Evolutionary conservation across 768 basidiomycete genomes (phyloP).

Genomic region (Collybiopsis confluens): DNA sequence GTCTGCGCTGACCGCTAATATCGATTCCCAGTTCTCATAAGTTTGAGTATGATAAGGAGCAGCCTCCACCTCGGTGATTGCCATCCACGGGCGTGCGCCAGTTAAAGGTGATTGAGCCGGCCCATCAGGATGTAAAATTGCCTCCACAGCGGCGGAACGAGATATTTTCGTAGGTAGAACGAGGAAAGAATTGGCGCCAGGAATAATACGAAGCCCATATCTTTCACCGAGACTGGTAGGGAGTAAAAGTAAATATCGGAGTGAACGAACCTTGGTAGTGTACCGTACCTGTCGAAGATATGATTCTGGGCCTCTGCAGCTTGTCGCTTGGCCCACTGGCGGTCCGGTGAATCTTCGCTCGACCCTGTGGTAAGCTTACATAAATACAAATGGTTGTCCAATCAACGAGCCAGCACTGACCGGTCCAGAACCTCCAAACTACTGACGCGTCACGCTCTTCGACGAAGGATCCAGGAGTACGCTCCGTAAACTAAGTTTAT

Average conservation of each 20-base stretch:
- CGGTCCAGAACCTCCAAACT: constrained; percentile 84
- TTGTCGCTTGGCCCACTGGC: constrained; percentile 80
- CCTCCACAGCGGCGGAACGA: constrained; percentile 76
- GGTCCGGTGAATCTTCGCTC: constrained; percentile 44
- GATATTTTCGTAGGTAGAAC: constrained; percentile 81
- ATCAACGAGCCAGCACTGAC: constrained; percentile 63
- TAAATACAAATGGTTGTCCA: constrained; percentile 80
- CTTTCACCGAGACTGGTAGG: constrained; percentile 66
- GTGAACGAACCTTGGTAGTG: too few relatives aligned
- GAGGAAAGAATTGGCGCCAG: constrained; percentile 75
- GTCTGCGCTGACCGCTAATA: constrained; percentile 68
- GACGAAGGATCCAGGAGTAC: constrained; percentile 81
- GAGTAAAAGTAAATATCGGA: background rate
- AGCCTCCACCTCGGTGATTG: background rate
- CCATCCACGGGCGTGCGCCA: constrained; percentile 35
- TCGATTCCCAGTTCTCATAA: constrained; percentile 46
- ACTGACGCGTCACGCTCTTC: constrained; percentile 74
- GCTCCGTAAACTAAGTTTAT: constrained; percentile 71
- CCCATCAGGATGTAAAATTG: constrained; percentile 68
- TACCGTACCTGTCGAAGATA: constrained; percentile 66
- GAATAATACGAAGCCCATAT: constrained; percentile 80
- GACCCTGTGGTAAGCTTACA: constrained; percentile 81
- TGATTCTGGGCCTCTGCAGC: constrained; percentile 92
- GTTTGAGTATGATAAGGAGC: background rate
- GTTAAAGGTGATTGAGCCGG: constrained; percentile 36